Evolutionary conservation across 2,329 filamentous ascomycete species (phyloP).

Genomic region (Alternaria brassicae): DNA sequence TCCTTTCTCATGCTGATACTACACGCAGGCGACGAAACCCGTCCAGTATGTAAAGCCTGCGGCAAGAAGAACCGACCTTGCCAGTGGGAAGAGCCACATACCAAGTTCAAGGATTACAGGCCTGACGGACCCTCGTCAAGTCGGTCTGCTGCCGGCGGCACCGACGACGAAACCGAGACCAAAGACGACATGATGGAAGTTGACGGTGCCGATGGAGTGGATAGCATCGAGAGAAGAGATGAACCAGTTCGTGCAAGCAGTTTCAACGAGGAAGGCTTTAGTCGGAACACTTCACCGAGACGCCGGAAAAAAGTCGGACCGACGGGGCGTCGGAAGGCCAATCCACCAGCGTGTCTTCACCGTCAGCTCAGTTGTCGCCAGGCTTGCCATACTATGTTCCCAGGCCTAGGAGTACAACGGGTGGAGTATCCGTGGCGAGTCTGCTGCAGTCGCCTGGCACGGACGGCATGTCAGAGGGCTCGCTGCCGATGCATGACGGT

Average conservation of each 20-base stretch:
- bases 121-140: slow-evolving; percentile 27
- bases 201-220: slow-evolving; percentile 18
- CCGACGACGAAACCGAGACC: slow-evolving; percentile 17
- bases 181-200: slow-evolving; percentile 23
- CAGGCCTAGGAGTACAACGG: slow-evolving; percentile 4
- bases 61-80: slow-evolving; percentile 42
- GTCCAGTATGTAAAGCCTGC: slow-evolving; percentile 41
- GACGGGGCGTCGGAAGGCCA: slow-evolving; percentile 15
- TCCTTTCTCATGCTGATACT: slow-evolving; percentile 4
- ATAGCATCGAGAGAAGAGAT: neutral
- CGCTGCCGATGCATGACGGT: slow-evolving; percentile 2
- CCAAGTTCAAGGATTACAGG: slow-evolving; percentile 38
- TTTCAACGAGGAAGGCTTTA: slow-evolving; percentile 18
- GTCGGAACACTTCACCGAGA: slow-evolving; percentile 28
- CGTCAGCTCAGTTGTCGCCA: slow-evolving; percentile 23
- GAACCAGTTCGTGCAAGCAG: neutral
- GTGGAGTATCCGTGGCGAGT: slow-evolving; percentile 21
- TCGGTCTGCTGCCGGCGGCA: slow-evolving; percentile 13
- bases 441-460: slow-evolving; percentile 15
- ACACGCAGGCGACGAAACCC: slow-evolving; percentile 37
- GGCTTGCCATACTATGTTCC: slow-evolving; percentile 16
- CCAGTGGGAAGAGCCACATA: slow-evolving; percentile 39
- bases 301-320: slow-evolving; percentile 18
- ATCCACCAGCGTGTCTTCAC: slow-evolving; percentile 21
- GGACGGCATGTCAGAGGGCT: slow-evolving; percentile 6